Conservation (phyloP, 805 yeast species). For the Metschnikowia chrysomelidarum region DNA sequence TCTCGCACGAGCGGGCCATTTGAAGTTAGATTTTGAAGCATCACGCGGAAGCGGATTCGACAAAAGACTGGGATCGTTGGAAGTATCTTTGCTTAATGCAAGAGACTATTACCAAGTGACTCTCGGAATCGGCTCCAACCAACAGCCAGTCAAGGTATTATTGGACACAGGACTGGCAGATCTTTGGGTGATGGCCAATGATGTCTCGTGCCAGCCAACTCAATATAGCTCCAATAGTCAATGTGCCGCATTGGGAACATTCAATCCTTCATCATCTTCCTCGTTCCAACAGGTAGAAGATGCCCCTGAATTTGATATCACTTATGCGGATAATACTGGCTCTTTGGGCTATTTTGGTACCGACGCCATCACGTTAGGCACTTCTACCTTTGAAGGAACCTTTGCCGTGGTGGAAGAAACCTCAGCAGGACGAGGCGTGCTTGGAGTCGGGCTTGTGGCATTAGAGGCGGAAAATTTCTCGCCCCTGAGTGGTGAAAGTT, state of each 20-base stretch:
- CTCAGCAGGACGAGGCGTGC: slow-evolving; percentile 19
- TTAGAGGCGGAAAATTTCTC: not conserved
- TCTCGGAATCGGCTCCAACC: not conserved
- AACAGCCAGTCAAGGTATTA: no score
- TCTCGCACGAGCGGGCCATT: no score
- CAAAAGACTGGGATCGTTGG: no score
- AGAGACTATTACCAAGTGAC: not conserved
- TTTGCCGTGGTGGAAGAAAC: slow-evolving; percentile 20
- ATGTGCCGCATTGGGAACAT: slow-evolving; percentile 49
- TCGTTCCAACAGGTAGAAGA: slow-evolving; percentile 41
- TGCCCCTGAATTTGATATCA: no score
- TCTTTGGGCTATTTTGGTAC: not conserved
- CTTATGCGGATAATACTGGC: not conserved
- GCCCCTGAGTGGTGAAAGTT: no score
- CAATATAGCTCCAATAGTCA: no score
- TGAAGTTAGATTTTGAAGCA: no score
- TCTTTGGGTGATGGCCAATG: slow-evolving; percentile 35
- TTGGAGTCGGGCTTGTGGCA: slow-evolving; percentile 21
- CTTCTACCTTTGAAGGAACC: no score
- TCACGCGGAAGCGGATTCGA: no score
- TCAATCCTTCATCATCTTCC: slow-evolving; percentile 38
- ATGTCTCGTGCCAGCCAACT: not conserved
- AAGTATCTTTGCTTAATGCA: no score
- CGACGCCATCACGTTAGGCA: not conserved
- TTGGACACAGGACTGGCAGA: slow-evolving; percentile 46